phyloP scores from a whole-genome alignment of 1,284 basidiomycete genomes.

The Fomes fomentarius region DNA sequence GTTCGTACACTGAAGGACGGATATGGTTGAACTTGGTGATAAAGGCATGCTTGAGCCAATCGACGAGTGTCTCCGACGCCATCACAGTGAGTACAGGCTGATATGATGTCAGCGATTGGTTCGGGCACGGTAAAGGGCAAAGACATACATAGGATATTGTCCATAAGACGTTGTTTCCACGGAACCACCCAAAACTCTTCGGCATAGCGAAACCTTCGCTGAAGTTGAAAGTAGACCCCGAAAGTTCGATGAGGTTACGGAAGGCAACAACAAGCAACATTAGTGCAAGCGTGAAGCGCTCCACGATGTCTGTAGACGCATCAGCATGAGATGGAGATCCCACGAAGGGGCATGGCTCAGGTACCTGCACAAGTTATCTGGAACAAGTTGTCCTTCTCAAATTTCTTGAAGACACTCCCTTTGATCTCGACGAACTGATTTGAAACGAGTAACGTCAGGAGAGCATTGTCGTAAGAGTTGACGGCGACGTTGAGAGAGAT shows the following conservation, averaged over 20 bases:
- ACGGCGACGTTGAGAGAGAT: slow-evolving; percentile 97
- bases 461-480: slow-evolving; percentile 97
- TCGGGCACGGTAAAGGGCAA: background rate
- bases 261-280: slow-evolving; percentile 94
- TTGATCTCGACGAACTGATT: slow-evolving; percentile 99
- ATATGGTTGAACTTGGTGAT: slow-evolving; percentile 99
- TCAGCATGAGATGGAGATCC: background rate
- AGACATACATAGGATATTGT: slow-evolving; percentile 83
- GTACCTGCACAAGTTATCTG: slow-evolving; percentile 96
- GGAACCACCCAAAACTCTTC: slow-evolving; percentile 84
- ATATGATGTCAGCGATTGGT: background rate
- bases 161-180: slow-evolving; percentile 80
- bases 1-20: slow-evolving; percentile 91
- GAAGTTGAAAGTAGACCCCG: slow-evolving; percentile 85
- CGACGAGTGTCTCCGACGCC: slow-evolving; percentile 91
- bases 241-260: slow-evolving; percentile 94
- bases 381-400: slow-evolving; percentile 99
- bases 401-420: slow-evolving; percentile 99
- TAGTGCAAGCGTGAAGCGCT: slow-evolving; percentile 91
- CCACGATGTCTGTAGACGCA: slow-evolving; percentile 83
- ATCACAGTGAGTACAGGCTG: slow-evolving; percentile 93
- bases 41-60: slow-evolving; percentile 99
- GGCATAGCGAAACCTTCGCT: slow-evolving; percentile 74
- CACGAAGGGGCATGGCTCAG: too few relatives aligned
- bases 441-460: slow-evolving; percentile 92